phyloP scores from a whole-genome alignment of 306 rosid species.

The Prunus mume region DNA sequence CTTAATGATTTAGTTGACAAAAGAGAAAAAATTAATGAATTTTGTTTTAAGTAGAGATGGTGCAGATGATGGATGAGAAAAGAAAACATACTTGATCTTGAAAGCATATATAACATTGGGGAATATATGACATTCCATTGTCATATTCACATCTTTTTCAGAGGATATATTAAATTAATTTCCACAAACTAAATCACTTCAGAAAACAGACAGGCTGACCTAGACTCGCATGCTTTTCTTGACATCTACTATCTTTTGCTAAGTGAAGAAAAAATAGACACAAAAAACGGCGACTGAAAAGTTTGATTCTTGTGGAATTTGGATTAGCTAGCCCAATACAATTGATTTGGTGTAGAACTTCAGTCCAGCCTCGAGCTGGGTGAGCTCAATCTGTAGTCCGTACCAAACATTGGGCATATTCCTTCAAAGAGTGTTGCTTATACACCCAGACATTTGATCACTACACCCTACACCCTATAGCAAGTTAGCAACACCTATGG shows the following conservation, averaged over 20 bases:
- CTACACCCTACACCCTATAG: not conserved
- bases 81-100: constrained; percentile 16
- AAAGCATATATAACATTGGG: constrained; percentile 20
- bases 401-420: too few relatives aligned
- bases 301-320: not conserved
- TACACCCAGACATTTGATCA: not conserved
- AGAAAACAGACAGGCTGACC: not conserved
- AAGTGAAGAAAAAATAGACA: not conserved
- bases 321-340: not conserved
- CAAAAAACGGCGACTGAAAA: not conserved
- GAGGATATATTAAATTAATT: not conserved
- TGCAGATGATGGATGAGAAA: not conserved
- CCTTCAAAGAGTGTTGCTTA: too few relatives aligned
- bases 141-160: constrained; percentile 39
- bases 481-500: too few relatives aligned
- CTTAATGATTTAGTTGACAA: not conserved
- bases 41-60: not conserved
- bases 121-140: constrained; percentile 36
- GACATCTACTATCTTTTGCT: not conserved
- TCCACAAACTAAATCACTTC: not conserved
- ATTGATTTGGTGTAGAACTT: too few relatives aligned
- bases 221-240: too few relatives aligned
- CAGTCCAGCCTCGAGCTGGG: too few relatives aligned
- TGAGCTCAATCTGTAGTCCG: too few relatives aligned
- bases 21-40: not conserved